Base-by-base conservation (phyloP, 495 filamentous ascomycete genomes). In the Hyaloscypha variabilis region DNA sequence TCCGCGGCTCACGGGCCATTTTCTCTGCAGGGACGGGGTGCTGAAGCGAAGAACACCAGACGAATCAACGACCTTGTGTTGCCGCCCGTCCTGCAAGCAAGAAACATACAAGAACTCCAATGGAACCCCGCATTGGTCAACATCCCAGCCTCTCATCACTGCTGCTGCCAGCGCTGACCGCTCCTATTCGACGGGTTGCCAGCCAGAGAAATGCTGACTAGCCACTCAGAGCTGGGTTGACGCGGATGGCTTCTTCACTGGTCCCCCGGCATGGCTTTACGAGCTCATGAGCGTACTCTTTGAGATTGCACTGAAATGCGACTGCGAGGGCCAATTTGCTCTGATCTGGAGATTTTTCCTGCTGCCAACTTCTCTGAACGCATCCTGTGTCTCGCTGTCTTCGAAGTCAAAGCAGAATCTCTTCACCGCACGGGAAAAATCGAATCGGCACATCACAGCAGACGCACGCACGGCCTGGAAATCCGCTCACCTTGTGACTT, bases 401-500 rank as follows among this genome's bases (percentile, higher is more conserved):
- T 46, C 2, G 17, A 46, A 19, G 11, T 46, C 39, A 34, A 39
- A 23, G 29, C 24, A 8, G 21, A 64, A 17, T 21, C 57, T 26
- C 23, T 2, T 30, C 36, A 50, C 19, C 23, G n/a, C 52, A 34
- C 28, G 53, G 14, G 1, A 19, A 49, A 19, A 61, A 29, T 8
- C 2, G 21, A 21, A 31, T 24, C 58, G 52, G 55, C 30, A 60
- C 63, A n/a, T 65, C 57, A 65, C 63, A 49, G 53, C 63, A 65
- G 59, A 62, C 8, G 42, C 55, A 54, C 52, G 14, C 29, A 17
- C 60, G 17, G 25, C 8, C 39, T 46, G 39, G n/a, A 36, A 34
- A 21, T 58, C 54, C 30, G 5, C 17, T 57, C 58, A 60, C 36
- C 58, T 46, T 59, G 67, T 67, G 58, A 71, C 62, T 61, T 62